Evolutionary conservation across 2,329 filamentous ascomycete genomes (phyloP).

Genomic region (Colletotrichum falcatum): DNA sequence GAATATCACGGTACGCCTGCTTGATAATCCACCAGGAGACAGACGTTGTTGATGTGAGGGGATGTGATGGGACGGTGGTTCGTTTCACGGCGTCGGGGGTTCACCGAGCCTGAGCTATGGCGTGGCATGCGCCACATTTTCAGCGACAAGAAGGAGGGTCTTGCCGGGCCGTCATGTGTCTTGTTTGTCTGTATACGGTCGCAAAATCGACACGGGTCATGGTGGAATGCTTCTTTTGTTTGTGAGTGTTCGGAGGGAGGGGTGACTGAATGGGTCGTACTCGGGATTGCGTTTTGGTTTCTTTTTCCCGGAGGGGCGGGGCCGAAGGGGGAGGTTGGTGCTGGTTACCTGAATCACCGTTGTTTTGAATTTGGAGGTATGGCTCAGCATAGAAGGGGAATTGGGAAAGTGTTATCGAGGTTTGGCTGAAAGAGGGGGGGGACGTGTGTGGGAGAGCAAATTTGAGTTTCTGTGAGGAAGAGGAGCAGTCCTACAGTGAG

Average conservation of each 20-base stretch:
- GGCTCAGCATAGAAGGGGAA: neutral
- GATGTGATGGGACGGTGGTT: neutral
- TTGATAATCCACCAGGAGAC: constrained; percentile 18
- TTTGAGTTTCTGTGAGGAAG: neutral
- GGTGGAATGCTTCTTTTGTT: neutral
- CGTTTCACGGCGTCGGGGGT: neutral
- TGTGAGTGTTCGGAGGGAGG: neutral
- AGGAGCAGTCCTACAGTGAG: neutral
- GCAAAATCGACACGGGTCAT: neutral
- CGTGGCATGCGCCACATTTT: neutral
- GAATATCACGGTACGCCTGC: neutral
- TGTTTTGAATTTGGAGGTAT: neutral
- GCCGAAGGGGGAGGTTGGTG: too few species aligned
- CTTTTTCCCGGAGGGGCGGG: neutral
- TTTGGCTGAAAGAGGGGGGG: neutral
- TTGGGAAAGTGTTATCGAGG: neutral
- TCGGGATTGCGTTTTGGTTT: neutral
- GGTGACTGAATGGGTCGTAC: neutral
- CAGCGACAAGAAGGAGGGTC: neutral
- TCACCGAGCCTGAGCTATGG: neutral
- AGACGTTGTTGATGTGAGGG: constrained; percentile 20
- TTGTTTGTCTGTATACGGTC: neutral
- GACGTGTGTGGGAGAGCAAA: too few species aligned
- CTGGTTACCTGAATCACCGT: neutral
- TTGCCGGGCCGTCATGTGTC: constrained; percentile 3